Base-by-base conservation (phyloP, 2,329 filamentous ascomycete species). In the Zymoseptoria brevis region DNA sequence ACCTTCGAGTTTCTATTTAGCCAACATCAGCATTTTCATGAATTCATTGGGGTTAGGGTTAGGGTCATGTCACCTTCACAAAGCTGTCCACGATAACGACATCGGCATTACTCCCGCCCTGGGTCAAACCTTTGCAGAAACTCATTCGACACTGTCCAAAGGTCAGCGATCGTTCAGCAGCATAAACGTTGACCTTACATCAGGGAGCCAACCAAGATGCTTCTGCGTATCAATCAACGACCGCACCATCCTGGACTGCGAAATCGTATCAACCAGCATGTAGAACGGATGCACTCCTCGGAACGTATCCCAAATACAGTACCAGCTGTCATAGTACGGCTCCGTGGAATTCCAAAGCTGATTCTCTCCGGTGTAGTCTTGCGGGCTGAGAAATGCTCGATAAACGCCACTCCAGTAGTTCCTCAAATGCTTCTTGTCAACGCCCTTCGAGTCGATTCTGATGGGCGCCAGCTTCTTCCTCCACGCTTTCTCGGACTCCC, bases 31-130 rank as follows among this genome's bases (percentile, higher is more conserved):
- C n/a, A n/a, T n/a, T n/a, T n/a, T n/a, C n/a, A n/a, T 35, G 4
- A 6, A 13, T 41, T 16, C 11, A 3, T 41, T 41, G n/a, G 35
- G 11, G 35, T 41, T 41, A 41, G 35, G 13, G 35, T 45, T 45
- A 45, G 35, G 9, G 11, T 41, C n/a, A n/a, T 41, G 35, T 4
- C 13, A 16, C 35, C 35, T 90, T 90, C 41, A 89, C 64, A 61
- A 81, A 89, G 0, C 84, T 85, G 66, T 90, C 87, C 0, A 84
- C 83, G 1, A 90, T 74, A 0, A 90, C 79, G 9, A 86, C 81
- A 67, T 90, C 87, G 1, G 87, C 87, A 60, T 90, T 89, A 0
- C 85, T 88, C 0, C 87, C 87, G 11, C 87, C 87, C 73, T 90
- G 87, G 0, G 87, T 90, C 65, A 81, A 85, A 0, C 87, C 87